A percentile compares a stretch with the other conserved stretches of the same genome.
Conservation (phyloP, 768 basidiomycete species). For the Collybia sordida region DNA sequence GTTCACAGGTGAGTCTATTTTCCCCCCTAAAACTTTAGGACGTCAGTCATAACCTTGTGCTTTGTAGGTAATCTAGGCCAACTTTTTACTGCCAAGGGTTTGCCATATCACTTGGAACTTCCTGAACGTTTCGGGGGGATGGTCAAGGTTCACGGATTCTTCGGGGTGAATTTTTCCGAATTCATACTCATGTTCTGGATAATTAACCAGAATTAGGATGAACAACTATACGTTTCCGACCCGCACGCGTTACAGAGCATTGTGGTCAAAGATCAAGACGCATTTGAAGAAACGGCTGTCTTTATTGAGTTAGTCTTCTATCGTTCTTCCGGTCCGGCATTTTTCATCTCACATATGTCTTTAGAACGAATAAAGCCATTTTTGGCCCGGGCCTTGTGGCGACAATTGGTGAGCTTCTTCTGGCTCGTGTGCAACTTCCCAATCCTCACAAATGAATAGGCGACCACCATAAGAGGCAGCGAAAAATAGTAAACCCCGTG, state of each 20-base stretch:
- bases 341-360: not conserved
- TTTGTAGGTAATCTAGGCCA: constrained; percentile 39
- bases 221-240: constrained; percentile 50
- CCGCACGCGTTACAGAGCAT: constrained; percentile 48
- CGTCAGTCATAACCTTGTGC: not conserved
- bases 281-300: constrained; percentile 44
- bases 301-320: constrained; percentile 39
- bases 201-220: constrained; percentile 29
- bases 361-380: constrained; percentile 41
- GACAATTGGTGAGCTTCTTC: constrained; percentile 28
- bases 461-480: constrained; percentile 44
- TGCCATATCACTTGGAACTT: constrained; percentile 38
- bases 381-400: constrained; percentile 49
- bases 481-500: constrained; percentile 47
- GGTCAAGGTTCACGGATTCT: constrained; percentile 45
- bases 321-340: not conserved
- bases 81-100: constrained; percentile 41
- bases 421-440: not conserved
- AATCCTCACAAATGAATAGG: constrained; percentile 20
- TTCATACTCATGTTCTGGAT: not conserved
- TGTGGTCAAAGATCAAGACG: constrained; percentile 45
- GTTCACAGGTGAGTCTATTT: constrained; percentile 25
- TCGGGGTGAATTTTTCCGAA: constrained; percentile 32
- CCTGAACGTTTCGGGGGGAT: constrained; percentile 41
- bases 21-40: not conserved